Base-by-base conservation (phyloP, 345 rosid genomes). In the Hevea brasiliensis region DNA sequence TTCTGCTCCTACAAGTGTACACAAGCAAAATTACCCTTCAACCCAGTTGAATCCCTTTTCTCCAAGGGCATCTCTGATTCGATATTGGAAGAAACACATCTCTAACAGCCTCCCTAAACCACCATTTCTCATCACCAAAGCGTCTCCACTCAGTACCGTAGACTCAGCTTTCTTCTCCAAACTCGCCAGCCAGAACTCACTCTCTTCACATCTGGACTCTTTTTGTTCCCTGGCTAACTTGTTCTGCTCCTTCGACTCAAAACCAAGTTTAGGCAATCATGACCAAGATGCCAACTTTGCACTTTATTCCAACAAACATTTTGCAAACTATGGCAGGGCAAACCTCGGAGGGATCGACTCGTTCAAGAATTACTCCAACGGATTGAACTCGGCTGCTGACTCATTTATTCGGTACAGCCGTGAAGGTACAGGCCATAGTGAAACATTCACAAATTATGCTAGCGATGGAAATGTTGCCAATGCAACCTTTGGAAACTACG, bases 291-390 rank as follows among this genome's bases (percentile, higher is more conserved):
- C 70, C 48, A 72, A 64, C 80, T 80, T 76, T 44, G 80, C 74
- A 3, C 41, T 41, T 13, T 80, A 76, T 26, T 67, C 80, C 71
- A 72, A 76, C 74, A 61, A 35, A 56, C 77, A 51, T 32, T 80
- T 80, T 54, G 3, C 74, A 8, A 76, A 35, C 75, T 80, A 80
- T 55, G 83, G 83, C 55, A 17, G 41, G 2, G 61, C 83, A 0
- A 47, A 54, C 35, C 47, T 32, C 58, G 74, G 77, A 17, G 59
- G 74, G 6, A 8, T 23, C 45, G 83, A 80, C 77, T 76, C 83
- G 15, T 80, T 80, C 72, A 76, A 72, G 68, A 80, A 76, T 70
- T 80, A 80, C 80, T 80, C 83, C 44, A 50, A 72, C 60, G 80
- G 77, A 42, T 23, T 80, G 57, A 80, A 76, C 77, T 57, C 77